A percentile compares a stretch with the other conserved stretches of the same genome.
Conservation (phyloP, 2,329 filamentous ascomycete species). For the Fusarium tupiense region DNA sequence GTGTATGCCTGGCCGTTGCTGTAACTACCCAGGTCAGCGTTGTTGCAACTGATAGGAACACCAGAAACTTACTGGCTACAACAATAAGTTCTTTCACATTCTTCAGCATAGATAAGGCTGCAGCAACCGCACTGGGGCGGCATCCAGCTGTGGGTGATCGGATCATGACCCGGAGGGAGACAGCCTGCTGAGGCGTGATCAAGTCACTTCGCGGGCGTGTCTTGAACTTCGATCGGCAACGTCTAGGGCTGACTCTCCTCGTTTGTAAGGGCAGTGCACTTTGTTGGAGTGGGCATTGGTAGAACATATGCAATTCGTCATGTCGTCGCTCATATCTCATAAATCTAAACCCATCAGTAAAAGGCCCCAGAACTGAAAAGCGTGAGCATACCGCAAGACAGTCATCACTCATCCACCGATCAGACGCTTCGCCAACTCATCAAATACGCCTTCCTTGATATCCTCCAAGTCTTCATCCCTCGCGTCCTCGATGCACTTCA, state of each 20-base stretch:
- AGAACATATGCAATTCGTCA: background rate
- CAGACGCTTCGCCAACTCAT: constrained; percentile 12
- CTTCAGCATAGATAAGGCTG: background rate
- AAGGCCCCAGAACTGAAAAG: background rate
- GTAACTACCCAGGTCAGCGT: background rate
- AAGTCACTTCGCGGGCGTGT: background rate
- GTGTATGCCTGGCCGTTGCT: background rate
- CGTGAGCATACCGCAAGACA: background rate
- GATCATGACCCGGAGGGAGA: too few species aligned
- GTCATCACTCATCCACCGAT: background rate
- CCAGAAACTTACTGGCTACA: background rate
- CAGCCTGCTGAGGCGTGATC: background rate
- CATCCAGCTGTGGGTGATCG: background rate
- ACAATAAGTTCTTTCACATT: background rate
- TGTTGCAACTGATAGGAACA: background rate
- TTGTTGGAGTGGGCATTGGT: too few species aligned
- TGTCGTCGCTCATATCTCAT: background rate
- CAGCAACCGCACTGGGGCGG: background rate
- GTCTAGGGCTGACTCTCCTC: too few species aligned
- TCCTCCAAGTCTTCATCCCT: background rate
- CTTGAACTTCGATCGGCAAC: background rate
- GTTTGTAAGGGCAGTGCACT: background rate
- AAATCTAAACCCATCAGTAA: background rate
- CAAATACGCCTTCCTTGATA: constrained; percentile 15
- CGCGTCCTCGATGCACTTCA: background rate